Conservation (phyloP, 345 rosid species). For the Syzygium aromaticum region DNA sequence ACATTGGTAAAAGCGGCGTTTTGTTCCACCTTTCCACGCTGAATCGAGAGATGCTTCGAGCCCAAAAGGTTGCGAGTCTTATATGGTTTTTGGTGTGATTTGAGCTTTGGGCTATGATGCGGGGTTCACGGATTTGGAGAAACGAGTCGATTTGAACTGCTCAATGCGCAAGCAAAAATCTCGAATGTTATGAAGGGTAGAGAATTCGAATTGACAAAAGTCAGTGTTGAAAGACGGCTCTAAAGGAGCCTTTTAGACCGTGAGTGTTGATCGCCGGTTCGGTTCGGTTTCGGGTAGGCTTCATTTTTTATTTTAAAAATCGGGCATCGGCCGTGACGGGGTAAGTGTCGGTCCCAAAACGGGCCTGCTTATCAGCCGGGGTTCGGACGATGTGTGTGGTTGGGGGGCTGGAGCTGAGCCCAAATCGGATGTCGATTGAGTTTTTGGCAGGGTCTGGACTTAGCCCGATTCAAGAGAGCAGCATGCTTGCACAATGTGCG, state of each 20-base stretch:
- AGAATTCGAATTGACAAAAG: background rate
- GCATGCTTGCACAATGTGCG: background rate
- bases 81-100: rapidly evolving
- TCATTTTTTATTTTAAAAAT: too few relatives aligned
- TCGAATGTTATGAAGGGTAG: background rate
- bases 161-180: background rate
- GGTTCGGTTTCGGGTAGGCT: background rate
- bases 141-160: background rate
- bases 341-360: too few relatives aligned
- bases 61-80: background rate
- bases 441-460: background rate
- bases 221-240: background rate
- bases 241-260: background rate
- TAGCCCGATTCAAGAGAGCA: background rate
- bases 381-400: background rate
- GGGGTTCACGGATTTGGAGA: background rate
- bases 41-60: background rate
- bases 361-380: background rate
- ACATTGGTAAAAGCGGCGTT: background rate
- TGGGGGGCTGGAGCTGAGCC: background rate
- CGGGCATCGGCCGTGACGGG: too few relatives aligned
- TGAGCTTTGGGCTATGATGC: background rate
- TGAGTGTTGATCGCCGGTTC: background rate
- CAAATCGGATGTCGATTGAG: background rate
- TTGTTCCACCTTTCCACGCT: background rate